These are phyloP conservation scores for Xylaria sp. DNA, from an alignment of 2,329 filamentous ascomycete species.

Conservation along the genomic window DNA sequence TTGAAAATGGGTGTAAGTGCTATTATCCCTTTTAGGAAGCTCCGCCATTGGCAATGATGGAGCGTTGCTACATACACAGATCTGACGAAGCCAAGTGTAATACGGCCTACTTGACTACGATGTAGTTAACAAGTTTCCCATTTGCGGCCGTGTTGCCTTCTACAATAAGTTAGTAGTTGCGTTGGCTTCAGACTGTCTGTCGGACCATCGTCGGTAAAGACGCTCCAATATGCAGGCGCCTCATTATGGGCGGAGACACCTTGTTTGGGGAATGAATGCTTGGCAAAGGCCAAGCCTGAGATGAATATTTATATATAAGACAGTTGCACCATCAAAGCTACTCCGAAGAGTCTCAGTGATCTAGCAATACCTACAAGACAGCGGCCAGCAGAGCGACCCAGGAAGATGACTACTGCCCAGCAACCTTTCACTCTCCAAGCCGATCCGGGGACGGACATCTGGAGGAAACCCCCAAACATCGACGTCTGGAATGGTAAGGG, in stretches of 20 bases:
- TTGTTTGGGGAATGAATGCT: background rate
- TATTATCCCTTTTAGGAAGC: slow-evolving; percentile 8
- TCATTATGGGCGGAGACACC: background rate
- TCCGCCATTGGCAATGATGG: slow-evolving; percentile 5
- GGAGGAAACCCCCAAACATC: slow-evolving; percentile 72
- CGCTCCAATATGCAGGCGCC: background rate
- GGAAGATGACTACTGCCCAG: slow-evolving; percentile 21
- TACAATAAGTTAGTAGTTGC: slow-evolving; percentile 12
- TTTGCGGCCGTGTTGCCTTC: background rate
- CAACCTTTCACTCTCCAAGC: slow-evolving; percentile 56
- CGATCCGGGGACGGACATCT: slow-evolving; percentile 69
- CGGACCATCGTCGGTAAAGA: slow-evolving; percentile 21
- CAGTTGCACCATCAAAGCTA: background rate
- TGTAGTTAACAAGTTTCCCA: background rate
- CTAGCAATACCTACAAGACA: background rate
- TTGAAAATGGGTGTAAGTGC: background rate
- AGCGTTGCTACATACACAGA: background rate
- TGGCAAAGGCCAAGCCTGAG: background rate
- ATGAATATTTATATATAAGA: background rate
- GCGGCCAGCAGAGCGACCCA: background rate
- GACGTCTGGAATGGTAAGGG: slow-evolving; percentile 63
- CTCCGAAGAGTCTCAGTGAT: background rate
- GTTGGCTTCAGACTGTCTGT: slow-evolving; percentile 5
- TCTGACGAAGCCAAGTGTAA: background rate
- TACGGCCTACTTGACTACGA: background rate